Evolutionary conservation across 495 filamentous ascomycete species (phyloP), one percentile per base, ranked within the genome.

Genomic region (Aspergillus nidulans): DNA sequence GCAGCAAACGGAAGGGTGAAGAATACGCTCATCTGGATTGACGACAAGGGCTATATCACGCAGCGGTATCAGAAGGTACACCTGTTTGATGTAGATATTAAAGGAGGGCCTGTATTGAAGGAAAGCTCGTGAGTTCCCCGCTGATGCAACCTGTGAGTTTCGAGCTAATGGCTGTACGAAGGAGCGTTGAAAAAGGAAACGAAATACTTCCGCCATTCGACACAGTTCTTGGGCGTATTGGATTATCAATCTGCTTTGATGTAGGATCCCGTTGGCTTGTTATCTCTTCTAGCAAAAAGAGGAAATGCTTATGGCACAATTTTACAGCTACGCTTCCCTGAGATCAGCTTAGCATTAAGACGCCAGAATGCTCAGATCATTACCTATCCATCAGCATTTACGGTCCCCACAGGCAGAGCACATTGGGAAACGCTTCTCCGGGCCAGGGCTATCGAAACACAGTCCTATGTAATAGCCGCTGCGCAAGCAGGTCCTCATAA

Each of bases 301-400:
- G 36, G 7, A 2, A 10, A 10, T 30, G 16, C 41, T 52, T 3
- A 39, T 19, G 7, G 10, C 9, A 25, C 39, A 5, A 50, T 19
- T 3, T 21, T 53, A 13, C 56, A 80, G 78, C 63, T 90, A 36
- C 87, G 92, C 0, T 97, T 96, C 59, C 87, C 92, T 0, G 90
- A 96, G 57, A 81, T 86, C 10, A 78, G 81, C 3, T 70, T 94
- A 13, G 73, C 83, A 5, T 75, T 97, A 16, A 80, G 79, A 13
- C 79, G 82, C 42, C 79, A 84, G 53, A 77, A 78, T 24, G 89
- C 89, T 13, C 82, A 95, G 43, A 75, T 96, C 49, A 77, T 97
- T 47, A 86, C 90, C 0, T 97, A 89, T 68, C 94, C 92, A 3
- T 91, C 86, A 1, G 92, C 94, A 15, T 97, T 97, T 65, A 96